Evolutionary conservation across 2,329 filamentous ascomycete genomes (phyloP).

Genomic region (Monosporascus cannonballus): DNA sequence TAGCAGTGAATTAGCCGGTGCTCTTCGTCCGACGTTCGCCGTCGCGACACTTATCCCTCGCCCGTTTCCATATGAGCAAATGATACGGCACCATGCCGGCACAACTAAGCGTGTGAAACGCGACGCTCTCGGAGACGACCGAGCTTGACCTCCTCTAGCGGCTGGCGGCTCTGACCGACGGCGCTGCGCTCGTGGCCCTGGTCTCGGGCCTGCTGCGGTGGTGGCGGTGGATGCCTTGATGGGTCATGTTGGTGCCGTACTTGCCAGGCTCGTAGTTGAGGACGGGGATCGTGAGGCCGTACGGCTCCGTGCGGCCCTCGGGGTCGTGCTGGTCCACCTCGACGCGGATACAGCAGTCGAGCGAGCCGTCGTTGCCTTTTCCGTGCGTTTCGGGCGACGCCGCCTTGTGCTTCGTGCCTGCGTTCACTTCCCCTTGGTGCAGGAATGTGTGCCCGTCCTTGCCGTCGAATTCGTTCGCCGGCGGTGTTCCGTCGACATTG

Average conservation of each 20-base stretch:
- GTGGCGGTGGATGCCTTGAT: slow-evolving; percentile 16
- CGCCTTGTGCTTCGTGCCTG: slow-evolving; percentile 73
- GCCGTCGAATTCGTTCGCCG: slow-evolving; percentile 27
- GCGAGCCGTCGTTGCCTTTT: slow-evolving; percentile 48
- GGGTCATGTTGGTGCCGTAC: slow-evolving; percentile 18
- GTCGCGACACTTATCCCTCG: no score
- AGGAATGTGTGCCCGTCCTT: slow-evolving; percentile 67
- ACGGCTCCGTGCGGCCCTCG: slow-evolving; percentile 72
- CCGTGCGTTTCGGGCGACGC: slow-evolving; percentile 51
- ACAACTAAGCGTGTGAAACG: background rate
- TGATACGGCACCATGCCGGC: no score
- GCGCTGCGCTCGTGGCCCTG: slow-evolving; percentile 5
- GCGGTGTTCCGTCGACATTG: slow-evolving; percentile 6
- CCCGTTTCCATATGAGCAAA: no score
- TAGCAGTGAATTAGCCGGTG: no score
- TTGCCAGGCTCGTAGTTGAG: slow-evolving; percentile 36
- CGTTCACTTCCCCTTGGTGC: slow-evolving; percentile 68
- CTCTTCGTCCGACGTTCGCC: no score
- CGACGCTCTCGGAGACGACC: background rate
- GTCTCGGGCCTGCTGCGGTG: slow-evolving; percentile 22
- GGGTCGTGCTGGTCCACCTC: slow-evolving; percentile 82
- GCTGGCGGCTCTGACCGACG: background rate
- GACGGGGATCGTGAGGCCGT: slow-evolving; percentile 79
- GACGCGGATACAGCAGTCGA: slow-evolving; percentile 81
- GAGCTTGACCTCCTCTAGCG: background rate